These are phyloP conservation scores for Phaeosphaeriaceae sp. DNA, from an alignment of 2,329 filamentous ascomycete genomes.

Conservation along the genomic window DNA sequence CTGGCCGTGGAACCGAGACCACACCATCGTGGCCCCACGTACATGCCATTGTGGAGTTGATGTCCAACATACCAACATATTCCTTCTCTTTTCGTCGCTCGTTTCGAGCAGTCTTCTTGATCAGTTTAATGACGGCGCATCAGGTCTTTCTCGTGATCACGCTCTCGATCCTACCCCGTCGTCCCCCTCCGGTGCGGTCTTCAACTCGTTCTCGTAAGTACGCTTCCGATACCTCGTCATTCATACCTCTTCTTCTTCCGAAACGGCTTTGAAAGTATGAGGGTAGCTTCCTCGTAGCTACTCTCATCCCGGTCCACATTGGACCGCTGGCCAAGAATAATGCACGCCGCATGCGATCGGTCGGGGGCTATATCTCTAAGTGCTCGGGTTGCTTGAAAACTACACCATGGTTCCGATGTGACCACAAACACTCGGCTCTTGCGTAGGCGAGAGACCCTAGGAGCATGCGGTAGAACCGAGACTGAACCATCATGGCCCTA, in stretches of 20 bases:
- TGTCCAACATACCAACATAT: not conserved
- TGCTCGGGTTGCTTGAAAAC: too few species aligned
- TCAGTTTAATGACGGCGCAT: not conserved
- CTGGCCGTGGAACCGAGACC: not conserved
- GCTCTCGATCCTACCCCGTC: not conserved
- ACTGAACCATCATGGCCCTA: conserved; percentile 3
- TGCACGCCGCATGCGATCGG: not conserved
- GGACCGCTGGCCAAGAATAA: not conserved
- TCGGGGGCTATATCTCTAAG: too few species aligned
- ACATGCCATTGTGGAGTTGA: not conserved
- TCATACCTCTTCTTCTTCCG: not conserved
- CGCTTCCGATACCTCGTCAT: not conserved
- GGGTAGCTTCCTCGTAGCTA: not conserved
- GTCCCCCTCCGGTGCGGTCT: not conserved
- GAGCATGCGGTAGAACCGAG: not conserved
- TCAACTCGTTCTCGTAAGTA: too few species aligned
- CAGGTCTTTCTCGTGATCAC: not conserved
- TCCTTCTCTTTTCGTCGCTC: not conserved
- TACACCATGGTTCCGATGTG: too few species aligned
- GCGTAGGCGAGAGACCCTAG: not conserved
- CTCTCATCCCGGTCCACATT: not conserved
- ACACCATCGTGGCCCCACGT: not conserved
- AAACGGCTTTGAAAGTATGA: not conserved
- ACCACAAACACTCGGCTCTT: not conserved
- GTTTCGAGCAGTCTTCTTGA: not conserved